Evolutionary conservation across 2,329 filamentous ascomycete species (phyloP).

Genomic region (Sporothrix protearum): DNA sequence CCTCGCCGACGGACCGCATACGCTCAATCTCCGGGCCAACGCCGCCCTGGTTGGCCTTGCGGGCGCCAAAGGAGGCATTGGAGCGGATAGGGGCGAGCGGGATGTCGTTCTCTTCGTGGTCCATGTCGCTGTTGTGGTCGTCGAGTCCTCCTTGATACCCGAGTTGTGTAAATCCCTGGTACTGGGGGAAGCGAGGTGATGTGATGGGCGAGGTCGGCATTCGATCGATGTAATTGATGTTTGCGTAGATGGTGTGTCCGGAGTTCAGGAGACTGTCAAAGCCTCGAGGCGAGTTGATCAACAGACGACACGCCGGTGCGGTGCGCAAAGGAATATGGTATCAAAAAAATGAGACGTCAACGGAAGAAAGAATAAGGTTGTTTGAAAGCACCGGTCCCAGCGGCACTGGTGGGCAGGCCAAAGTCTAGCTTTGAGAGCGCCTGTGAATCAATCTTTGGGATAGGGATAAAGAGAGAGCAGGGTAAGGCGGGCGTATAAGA

Average conservation of each 20-base stretch:
- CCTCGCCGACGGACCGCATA: conserved; percentile 26
- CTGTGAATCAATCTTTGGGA: conserved; percentile 3
- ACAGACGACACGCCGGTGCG: neutral
- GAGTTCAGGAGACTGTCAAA: conserved; percentile 18
- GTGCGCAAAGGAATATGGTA: neutral
- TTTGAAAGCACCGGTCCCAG: conserved; percentile 14
- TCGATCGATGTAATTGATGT: conserved; percentile 5
- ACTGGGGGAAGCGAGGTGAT: conserved; percentile 29
- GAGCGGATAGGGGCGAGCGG: conserved; percentile 55
- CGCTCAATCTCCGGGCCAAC: conserved; percentile 27
- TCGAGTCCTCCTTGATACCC: conserved; percentile 19
- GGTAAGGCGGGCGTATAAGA: neutral
- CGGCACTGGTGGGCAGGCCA: neutral
- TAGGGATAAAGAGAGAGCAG: neutral
- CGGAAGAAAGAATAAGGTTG: neutral
- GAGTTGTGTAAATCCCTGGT: conserved; percentile 30
- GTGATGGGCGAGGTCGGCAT: conserved; percentile 26
- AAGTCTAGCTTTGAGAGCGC: conserved; percentile 22
- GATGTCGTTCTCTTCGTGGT: conserved; percentile 45
- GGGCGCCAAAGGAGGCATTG: conserved; percentile 50
- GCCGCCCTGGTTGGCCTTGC: conserved; percentile 37
- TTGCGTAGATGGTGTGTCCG: neutral
- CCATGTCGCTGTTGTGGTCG: conserved; percentile 27
- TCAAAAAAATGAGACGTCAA: neutral
- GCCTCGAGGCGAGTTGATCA: neutral